A percentile compares a stretch with the other conserved stretches of the same genome.
Evolutionary conservation across 176 grass and related monocot genomes (phyloP).

Genomic region (Triticum dicoccoides): DNA sequence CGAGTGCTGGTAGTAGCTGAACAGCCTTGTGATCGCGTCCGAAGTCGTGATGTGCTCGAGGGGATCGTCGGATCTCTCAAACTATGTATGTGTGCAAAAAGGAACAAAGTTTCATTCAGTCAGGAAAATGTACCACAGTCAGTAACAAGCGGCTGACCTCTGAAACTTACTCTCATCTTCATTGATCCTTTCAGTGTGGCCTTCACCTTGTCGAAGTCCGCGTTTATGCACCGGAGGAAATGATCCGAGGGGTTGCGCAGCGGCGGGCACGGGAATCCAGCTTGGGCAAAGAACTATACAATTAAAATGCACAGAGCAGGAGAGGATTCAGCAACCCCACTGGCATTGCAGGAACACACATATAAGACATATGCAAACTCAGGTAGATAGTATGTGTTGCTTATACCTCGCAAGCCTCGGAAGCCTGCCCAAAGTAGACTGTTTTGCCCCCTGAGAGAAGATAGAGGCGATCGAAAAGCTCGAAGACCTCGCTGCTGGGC

Average conservation of each 20-base stretch:
- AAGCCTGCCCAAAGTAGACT: conserved; percentile 84
- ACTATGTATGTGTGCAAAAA: conserved; percentile 32
- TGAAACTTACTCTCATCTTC: conserved; percentile 58
- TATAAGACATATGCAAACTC: neutral
- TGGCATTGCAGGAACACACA: neutral
- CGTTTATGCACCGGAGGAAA: conserved; percentile 91
- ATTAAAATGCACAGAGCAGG: neutral
- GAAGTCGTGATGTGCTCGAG: conserved; percentile 65
- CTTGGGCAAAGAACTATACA: conserved; percentile 86
- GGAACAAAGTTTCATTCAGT: neutral
- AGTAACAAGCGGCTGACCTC: neutral
- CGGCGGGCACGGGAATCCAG: conserved; percentile 81
- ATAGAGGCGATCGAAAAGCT: conserved; percentile 81
- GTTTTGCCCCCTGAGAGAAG: conserved; percentile 90
- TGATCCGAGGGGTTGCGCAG: conserved; percentile 91
- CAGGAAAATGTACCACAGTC: neutral
- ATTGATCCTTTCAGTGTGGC: conserved; percentile 97
- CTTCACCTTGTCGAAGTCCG: conserved; percentile 99
- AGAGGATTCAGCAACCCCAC: neutral
- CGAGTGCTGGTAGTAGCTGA: conserved; percentile 67
- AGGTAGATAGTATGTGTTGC: neutral
- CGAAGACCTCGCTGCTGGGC: conserved; percentile 95
- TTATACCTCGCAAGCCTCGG: conserved; percentile 75
- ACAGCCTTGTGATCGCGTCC: conserved; percentile 72
- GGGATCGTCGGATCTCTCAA: conserved; percentile 80